Evolutionary conservation across 2,329 filamentous ascomycete species (phyloP).

Genomic region (Phaeomoniella chlamydospora): DNA sequence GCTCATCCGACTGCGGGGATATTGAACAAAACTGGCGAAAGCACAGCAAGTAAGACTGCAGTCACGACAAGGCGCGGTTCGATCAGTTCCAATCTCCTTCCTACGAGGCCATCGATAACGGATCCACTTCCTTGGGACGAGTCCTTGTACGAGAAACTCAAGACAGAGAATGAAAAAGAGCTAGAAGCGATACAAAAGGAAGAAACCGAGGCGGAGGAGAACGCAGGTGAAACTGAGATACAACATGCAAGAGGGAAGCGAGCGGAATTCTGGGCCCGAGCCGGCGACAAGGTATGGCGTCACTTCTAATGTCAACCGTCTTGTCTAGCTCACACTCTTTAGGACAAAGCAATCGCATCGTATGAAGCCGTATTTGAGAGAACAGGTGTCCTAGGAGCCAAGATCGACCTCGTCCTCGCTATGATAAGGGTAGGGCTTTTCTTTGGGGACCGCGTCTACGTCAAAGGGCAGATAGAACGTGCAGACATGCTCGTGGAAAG

Average conservation of each 20-base stretch:
- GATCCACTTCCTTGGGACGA: constrained; percentile 79
- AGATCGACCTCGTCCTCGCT: constrained; percentile 92
- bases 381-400: constrained; percentile 89
- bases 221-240: constrained; percentile 91
- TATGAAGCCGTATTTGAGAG: constrained; percentile 94
- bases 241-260: constrained; percentile 85
- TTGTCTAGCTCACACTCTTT: no score
- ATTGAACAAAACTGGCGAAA: constrained; percentile 61
- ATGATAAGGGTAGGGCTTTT: constrained; percentile 94
- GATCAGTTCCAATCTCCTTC: constrained; percentile 60
- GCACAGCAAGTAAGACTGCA: constrained; percentile 34
- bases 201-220: constrained; percentile 87
- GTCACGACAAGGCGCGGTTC: constrained; percentile 49
- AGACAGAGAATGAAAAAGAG: constrained; percentile 65
- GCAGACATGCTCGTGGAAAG: constrained; percentile 82
- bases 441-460: constrained; percentile 81
- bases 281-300: constrained; percentile 75
- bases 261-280: constrained; percentile 88
- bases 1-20: constrained; percentile 59
- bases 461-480: constrained; percentile 87
- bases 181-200: constrained; percentile 67
- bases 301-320: no score
- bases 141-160: constrained; percentile 62
- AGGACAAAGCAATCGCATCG: constrained; percentile 88
- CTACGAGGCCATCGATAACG: constrained; percentile 44